Evolutionary conservation across 495 filamentous ascomycete genomes (phyloP), one percentile per base, ranked within the genome.

Genomic region (Daldinia vernicosa): DNA sequence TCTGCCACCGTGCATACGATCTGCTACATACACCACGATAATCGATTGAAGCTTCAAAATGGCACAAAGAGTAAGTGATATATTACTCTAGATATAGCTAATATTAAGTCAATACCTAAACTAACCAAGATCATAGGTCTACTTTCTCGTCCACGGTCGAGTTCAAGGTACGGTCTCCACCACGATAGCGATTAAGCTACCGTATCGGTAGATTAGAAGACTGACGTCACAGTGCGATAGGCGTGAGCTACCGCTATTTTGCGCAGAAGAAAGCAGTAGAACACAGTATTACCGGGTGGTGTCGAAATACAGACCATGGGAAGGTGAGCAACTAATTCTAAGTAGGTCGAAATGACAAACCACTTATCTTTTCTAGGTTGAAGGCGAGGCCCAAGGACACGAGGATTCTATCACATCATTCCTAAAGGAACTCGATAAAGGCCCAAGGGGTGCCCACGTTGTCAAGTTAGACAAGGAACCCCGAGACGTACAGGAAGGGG

Each of bases 381-480:
- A 91, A 77, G 94, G 94, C 43, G 94, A 98, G 80, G 93, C 90
- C 2, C 94, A 98, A 74, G 94, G 94, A 33, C 79, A 85, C 14
- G 83, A 88, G 9, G 83, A 87, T 11, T 77, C 83, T 4, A 73
- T 98, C 45, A 79, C 90, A 58, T 84, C 87, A 26, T 90, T 96
- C 55, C 77, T 97, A 11, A 89, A 92, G 69, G 89, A 92, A 67
- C 83, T 98, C 55, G 84, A 94, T 74, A 88, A 85, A 63, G 94
- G 94, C 0, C 93, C 93, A 0, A 70, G 74, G 0, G 78, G 84
- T 15, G 88, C 93, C 14, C 83, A 88, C 24, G 93, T 97, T 0
- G 85, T 89, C 19, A 89, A 87, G 72, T 75, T 96, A 32, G 90
- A 95, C 76, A 89, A 89, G 74, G 85, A 86, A 60, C 84, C 89